Evolutionary conservation across 192 early-diverging fungal genomes (phyloP), one percentile per base, ranked within the genome.

Genomic region (Geranomyces variabilis): DNA sequence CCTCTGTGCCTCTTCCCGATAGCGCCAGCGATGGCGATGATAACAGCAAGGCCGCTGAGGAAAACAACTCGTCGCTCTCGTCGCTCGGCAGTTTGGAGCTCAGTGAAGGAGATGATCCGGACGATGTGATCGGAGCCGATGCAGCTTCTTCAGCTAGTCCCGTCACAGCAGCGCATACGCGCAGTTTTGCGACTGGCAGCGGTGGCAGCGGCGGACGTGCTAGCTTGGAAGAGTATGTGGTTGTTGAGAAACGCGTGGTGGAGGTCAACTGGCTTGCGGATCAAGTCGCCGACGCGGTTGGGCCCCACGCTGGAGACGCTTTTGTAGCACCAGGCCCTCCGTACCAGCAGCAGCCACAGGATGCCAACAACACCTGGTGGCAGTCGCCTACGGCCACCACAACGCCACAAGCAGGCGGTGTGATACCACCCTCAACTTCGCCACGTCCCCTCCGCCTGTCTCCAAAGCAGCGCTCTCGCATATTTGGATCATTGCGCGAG

Each of bases 211-310:
- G 21, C 9, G 59, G 64, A 6, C 14, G 59, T 66, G 61, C 34
- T n/a, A 74, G 76, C 45, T 66, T 78, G 15, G 85, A 86, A n/a
- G 85, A 86, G 36, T 86, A 81, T 62, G 85, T 85, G 2, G 71
- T 86, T 9, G 75, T 86, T 58, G 81, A 83, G 21, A 79, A 86
- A 48, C 65, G 76, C 10, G 77, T 73, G 0, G 78, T 86, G 13
- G 79, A 86, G 66, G 83, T 86, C 0, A 85, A 86, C 59, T 85
- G 84, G 84, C 36, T 86, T 15, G 74, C 75, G 17, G 69, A 83
- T 62, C 69, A 70, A 65, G 77, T 76, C 8, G 70, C 62, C 3
- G 69, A 43, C 49, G 72, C 65, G 15, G 63, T 61, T 0, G 57
- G 69, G 17, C 7, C 0, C 59, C 22, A 62, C 41, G 24, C 51